Evolutionary conservation across 345 rosid species (phyloP).

Genomic region (Excoecaria agallocha): DNA sequence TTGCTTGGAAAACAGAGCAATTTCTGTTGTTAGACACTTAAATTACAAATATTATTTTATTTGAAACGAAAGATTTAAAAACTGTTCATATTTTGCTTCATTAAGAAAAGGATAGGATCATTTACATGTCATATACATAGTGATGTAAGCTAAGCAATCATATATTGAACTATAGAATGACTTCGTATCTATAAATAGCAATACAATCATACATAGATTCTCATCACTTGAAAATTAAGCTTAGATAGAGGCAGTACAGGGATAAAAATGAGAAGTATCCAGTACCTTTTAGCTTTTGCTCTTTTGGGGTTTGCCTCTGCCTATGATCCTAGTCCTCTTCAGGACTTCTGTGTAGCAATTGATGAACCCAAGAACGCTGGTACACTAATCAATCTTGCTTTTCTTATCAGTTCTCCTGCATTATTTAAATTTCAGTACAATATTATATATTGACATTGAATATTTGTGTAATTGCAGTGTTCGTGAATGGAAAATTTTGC

Average conservation of each 20-base stretch:
- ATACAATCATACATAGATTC: background rate
- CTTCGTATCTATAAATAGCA: background rate
- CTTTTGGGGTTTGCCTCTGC: conserved; percentile 6
- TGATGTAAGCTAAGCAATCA: no score
- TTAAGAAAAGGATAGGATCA: no score
- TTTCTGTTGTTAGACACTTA: no score
- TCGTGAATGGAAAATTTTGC: conserved; percentile 25
- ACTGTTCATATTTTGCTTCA: no score
- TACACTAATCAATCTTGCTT: background rate
- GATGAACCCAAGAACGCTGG: conserved; percentile 7
- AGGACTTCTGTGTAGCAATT: conserved; percentile 16
- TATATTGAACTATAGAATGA: no score
- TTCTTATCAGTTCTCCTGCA: no score
- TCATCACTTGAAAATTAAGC: background rate
- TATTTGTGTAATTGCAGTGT: background rate
- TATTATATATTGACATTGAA: background rate
- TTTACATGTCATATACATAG: no score
- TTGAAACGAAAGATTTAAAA: no score
- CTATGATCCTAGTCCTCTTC: conserved; percentile 19
- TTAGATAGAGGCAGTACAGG: background rate
- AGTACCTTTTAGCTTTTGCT: background rate
- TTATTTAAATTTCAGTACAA: background rate
- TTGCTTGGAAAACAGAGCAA: no score
- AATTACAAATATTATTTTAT: no score
- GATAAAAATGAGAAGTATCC: background rate